phyloP scores from a whole-genome alignment of 768 basidiomycete species.

The Dioszegia hungarica region DNA sequence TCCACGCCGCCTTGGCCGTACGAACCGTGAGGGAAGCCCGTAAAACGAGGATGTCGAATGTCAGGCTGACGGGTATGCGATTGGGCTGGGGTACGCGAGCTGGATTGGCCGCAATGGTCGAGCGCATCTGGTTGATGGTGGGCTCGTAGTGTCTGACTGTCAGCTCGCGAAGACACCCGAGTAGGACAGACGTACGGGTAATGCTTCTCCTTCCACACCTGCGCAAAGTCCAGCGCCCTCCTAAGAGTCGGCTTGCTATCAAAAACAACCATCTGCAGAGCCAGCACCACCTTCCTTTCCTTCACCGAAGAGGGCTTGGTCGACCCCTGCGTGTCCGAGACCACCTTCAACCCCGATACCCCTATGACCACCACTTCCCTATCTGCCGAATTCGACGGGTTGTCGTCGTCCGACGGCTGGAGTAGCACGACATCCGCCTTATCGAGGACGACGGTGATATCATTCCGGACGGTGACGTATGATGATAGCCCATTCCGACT shows the following conservation, averaged over 20 bases:
- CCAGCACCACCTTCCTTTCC: constrained; percentile 7
- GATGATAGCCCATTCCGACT: neutral
- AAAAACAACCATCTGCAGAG: constrained; percentile 13
- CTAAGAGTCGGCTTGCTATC: constrained; percentile 29
- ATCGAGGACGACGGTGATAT: neutral
- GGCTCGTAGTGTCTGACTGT: constrained; percentile 7
- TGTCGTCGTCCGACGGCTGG: constrained; percentile 7
- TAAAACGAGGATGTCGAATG: constrained; percentile 25
- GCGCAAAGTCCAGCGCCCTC: constrained; percentile 24
- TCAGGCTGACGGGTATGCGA: neutral
- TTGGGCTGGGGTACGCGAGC: neutral
- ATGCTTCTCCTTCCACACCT: constrained; percentile 20
- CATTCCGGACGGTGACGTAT: neutral
- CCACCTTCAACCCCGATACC: neutral
- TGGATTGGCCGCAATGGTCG: neutral
- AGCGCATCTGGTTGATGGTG: neutral
- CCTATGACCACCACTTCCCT: neutral
- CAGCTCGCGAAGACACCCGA: neutral
- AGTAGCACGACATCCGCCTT: neutral
- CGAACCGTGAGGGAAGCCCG: constrained; percentile 18
- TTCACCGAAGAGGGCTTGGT: constrained; percentile 4
- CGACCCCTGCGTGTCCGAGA: constrained; percentile 7
- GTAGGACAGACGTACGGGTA: constrained; percentile 6
- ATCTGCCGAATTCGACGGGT: neutral
- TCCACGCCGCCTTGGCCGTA: constrained; percentile 33